Evolutionary conservation across 2,329 filamentous ascomycete genomes (phyloP).

Genomic region (Scedosporium dehoogii): DNA sequence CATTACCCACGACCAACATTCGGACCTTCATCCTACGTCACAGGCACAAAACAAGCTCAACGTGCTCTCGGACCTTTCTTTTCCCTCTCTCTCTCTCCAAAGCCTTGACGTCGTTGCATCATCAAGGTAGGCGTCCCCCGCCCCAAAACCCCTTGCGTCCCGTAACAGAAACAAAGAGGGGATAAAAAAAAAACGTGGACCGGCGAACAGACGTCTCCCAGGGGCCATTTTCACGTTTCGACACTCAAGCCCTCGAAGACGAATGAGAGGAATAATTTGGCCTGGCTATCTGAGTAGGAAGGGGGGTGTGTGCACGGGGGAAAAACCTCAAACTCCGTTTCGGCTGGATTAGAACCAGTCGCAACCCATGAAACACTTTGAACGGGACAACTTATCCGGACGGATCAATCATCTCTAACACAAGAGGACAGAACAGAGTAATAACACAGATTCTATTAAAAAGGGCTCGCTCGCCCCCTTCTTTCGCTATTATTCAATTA

Average conservation of each 20-base stretch:
- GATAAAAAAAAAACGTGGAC: neutral
- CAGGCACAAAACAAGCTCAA: no score
- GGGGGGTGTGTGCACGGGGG: no score
- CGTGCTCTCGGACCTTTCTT: neutral
- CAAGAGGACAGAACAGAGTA: neutral
- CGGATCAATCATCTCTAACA: neutral
- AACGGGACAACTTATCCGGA: neutral
- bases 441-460: neutral
- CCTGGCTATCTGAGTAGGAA: no score
- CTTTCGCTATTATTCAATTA: neutral
- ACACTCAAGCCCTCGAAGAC: neutral
- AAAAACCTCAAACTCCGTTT: neutral
- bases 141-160: no score
- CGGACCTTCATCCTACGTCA: no score
- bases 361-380: conserved; percentile 1
- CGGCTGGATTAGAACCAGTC: neutral
- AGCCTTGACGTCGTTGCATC: neutral
- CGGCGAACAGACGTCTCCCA: neutral
- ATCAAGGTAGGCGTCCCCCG: no score
- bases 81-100: neutral
- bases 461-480: neutral
- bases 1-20: no score
- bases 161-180: no score
- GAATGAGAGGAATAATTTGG: neutral
- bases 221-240: neutral